These are phyloP conservation scores for Plenodomus biglobosus DNA, from an alignment of 2,329 filamentous ascomycete genomes.

Conservation along the genomic window DNA sequence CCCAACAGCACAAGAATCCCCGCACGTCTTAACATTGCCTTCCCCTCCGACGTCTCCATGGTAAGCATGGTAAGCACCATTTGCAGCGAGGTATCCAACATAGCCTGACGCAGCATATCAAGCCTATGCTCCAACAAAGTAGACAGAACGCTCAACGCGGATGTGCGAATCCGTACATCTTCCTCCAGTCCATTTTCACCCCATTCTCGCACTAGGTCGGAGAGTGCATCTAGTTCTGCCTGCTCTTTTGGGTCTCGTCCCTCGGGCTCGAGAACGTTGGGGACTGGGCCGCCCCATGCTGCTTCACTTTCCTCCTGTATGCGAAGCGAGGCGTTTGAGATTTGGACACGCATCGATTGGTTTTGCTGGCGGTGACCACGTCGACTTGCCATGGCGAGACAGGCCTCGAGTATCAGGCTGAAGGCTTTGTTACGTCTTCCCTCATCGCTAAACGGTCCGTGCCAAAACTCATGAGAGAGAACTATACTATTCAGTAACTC, in stretches of 20 bases:
- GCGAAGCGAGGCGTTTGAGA: constrained; percentile 53
- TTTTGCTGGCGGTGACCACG: constrained; percentile 64
- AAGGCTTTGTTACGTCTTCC: neutral
- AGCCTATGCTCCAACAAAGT: constrained; percentile 59
- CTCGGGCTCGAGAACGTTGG: constrained; percentile 37
- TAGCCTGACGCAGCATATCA: constrained; percentile 46
- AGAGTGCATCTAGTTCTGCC: constrained; percentile 52
- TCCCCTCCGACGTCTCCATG: constrained; percentile 62
- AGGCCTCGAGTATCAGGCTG: constrained; percentile 53
- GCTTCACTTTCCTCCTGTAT: constrained; percentile 54
- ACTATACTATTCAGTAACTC: constrained; percentile 50
- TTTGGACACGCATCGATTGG: constrained; percentile 58
- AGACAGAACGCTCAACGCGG: constrained; percentile 67
- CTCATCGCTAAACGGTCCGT: neutral
- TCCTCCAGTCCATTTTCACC: constrained; percentile 65
- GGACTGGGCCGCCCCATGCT: constrained; percentile 57
- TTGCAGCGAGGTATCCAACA: constrained; percentile 57
- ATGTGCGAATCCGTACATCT: constrained; percentile 69
- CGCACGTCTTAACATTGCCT: constrained; percentile 66
- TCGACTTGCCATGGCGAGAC: constrained; percentile 66
- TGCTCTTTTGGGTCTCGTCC: constrained; percentile 25
- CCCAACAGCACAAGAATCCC: constrained; percentile 65
- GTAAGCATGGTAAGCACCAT: constrained; percentile 64
- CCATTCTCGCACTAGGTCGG: constrained; percentile 68
- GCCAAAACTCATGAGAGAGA: constrained; percentile 24